Conservation (phyloP, 2,329 filamentous ascomycete genomes). For the Aspergillus sp. region DNA sequence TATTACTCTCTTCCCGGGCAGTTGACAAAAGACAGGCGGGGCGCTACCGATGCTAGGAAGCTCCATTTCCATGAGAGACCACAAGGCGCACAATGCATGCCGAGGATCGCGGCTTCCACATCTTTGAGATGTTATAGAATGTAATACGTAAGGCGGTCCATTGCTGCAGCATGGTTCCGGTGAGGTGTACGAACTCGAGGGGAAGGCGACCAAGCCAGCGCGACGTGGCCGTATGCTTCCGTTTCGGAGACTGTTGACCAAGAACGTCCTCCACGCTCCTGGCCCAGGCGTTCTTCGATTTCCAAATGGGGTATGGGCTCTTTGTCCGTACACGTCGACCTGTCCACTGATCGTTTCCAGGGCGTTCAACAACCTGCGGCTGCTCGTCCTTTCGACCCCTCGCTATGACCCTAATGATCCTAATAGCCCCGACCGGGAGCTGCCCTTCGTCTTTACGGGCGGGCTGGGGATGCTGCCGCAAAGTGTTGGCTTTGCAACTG, state of each 20-base stretch:
- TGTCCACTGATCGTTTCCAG: constrained; percentile 36
- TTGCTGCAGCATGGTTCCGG: too few relatives aligned
- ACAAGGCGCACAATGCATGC: too few relatives aligned
- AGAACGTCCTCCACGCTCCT: constrained; percentile 58
- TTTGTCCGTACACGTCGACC: not conserved
- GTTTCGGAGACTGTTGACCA: constrained; percentile 54
- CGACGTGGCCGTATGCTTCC: constrained; percentile 44
- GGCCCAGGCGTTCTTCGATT: constrained; percentile 68
- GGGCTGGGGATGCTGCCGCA: constrained; percentile 70
- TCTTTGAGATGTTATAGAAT: too few relatives aligned
- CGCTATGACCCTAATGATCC: constrained; percentile 50
- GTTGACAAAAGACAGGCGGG: too few relatives aligned
- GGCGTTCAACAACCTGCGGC: constrained; percentile 75
- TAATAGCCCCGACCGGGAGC: constrained; percentile 39
- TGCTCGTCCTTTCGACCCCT: constrained; percentile 73
- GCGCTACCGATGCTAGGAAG: too few relatives aligned
- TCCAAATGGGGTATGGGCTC: constrained; percentile 58
- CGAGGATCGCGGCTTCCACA: too few relatives aligned
- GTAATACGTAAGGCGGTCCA: too few relatives aligned
- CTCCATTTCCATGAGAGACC: too few relatives aligned
- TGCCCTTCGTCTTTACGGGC: constrained; percentile 63
- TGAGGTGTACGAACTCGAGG: constrained; percentile 41
- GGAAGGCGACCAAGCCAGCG: constrained; percentile 31
- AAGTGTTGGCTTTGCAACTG: constrained; percentile 71
- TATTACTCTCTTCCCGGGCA: too few relatives aligned